A percentile compares a stretch with the other conserved stretches of the same genome.
phyloP scores from a whole-genome alignment of 306 rosid genomes.

The Bauhinia variegata region DNA sequence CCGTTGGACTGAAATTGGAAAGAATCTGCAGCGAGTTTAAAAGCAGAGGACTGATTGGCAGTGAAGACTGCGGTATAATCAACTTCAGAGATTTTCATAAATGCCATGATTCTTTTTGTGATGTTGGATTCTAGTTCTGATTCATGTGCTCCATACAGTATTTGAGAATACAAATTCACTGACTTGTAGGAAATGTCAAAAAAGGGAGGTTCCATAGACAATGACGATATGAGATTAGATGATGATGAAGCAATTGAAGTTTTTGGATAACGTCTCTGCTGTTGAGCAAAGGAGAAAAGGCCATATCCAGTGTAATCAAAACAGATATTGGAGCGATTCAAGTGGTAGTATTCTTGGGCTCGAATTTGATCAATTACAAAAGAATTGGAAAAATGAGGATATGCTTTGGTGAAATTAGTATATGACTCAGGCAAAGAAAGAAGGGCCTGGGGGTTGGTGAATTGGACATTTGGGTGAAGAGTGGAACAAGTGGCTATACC shows the following conservation, averaged over 20 bases:
- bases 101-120: conserved; percentile 66
- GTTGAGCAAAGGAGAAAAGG: conserved; percentile 74
- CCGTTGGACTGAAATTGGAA: conserved; percentile 68
- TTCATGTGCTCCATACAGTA: conserved; percentile 53
- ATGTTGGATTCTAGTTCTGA: conserved; percentile 62
- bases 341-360: conserved; percentile 65
- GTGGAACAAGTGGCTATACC: conserved; percentile 47
- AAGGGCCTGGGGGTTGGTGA: conserved; percentile 78
- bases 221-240: conserved; percentile 27
- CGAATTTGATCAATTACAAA: conserved; percentile 58
- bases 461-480: conserved; percentile 58
- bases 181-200: conserved; percentile 62
- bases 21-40: conserved; percentile 69
- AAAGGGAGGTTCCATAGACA: conserved; percentile 42
- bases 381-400: conserved; percentile 50
- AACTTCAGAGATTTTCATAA: conserved; percentile 68
- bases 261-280: conserved; percentile 26
- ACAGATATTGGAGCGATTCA: conserved; percentile 61
- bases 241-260: conserved; percentile 36
- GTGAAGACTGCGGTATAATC: conserved; percentile 78
- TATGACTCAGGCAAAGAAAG: conserved; percentile 65
- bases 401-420: conserved; percentile 54
- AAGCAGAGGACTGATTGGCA: conserved; percentile 75
- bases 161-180: conserved; percentile 63
- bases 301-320: conserved; percentile 79